Base-by-base conservation (phyloP, 2,329 filamentous ascomycete species). In the Alternaria triticimaculans region DNA sequence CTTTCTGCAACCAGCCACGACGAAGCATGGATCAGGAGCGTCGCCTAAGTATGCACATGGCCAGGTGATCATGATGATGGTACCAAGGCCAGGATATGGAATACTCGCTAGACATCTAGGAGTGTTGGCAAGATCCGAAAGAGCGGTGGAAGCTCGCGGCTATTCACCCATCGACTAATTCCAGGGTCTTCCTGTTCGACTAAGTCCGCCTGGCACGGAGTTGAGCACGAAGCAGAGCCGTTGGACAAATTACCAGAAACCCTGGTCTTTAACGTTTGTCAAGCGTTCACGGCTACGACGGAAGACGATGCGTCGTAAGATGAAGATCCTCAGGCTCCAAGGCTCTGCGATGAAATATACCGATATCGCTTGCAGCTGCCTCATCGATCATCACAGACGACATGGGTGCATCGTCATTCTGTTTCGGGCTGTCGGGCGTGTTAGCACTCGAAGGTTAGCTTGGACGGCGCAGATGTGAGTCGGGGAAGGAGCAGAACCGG, bases 31-130 rank as follows among this genome's bases (percentile, higher is more conserved):
- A 67, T 69, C 68, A 66, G 64, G 55, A 65, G 37, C 55, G 55
- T 25, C 60, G 60, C 54, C 66, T 68, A 57, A 37, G 44, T 62
- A 68, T 66, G 69, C 62, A 69, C 55, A 55, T 57, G 64, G 58
- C 65, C 73, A 75, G 62, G 70, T 76, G 74, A 74, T 65, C 63
- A 60, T 56, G 54, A 46, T 49, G 44, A 51, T 53, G 54, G 23
- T 37, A 56, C 54, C 46, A 37, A 62, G 58, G 33, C 44, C 25
- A 57, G 51, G 43, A 59, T 25, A 46, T 48, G 44, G 21, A 49
- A 48, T 58, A 56, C 56, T 66, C 57, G 30, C 60, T 46, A 30
- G 30, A 57, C 56, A 54, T 59, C 55, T 53, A 58, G 64, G 23
- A 50, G n/a, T 28, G 61, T 54, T 63, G 62, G 50, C 56, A 58